Base-by-base conservation (phyloP, 2,329 filamentous ascomycete genomes). In the Fusarium sp. region DNA sequence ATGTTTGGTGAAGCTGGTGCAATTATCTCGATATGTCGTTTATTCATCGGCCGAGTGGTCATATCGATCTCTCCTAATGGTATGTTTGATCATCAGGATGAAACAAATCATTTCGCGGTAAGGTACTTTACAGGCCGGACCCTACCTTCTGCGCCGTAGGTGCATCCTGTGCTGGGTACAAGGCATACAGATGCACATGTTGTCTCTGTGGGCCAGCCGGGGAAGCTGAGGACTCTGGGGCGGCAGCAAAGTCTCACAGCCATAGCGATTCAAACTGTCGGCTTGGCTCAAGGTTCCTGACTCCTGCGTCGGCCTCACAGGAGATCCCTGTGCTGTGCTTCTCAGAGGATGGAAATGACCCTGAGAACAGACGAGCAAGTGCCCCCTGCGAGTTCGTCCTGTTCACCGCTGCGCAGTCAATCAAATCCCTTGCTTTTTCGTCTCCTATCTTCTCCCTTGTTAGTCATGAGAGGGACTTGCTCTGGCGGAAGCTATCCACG, bases 401-500 rank as follows among this genome's bases (percentile, higher is more conserved):
- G 36, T 59, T 67, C 62, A 74, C 71, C 72, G 72, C 69, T 29
- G 72, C 17, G 38, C 22, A 7, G 9, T 56, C 58, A 59, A 64
- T 64, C 42, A 57, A 29, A 12, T 22, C n/a, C 51, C 35, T 66
- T 74, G 36, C 58, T 64, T 59, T 66, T 64, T 55, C 49, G 20
- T 60, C 61, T 35, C 62, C 49, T 51, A 51, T 49, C 62, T 22
- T 36, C 63, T 38, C 33, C 22, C 38, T 62, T 62, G 63, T 63
- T 57, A 36, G 44, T 24, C 40, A 69, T 42, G 36, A 53, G 56
- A 35, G 62, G 22, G 42, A 66, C 60, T 72, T 60, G 65, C 61
- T 64, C 73, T 67, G 70, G 63, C 64, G 68, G 64, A 64, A 63
- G 53, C 57, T 64, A 69, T 71, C 57, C 65, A 68, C 62, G 46